Evolutionary conservation across 2,329 filamentous ascomycete genomes (phyloP), one percentile per base, ranked within the genome.

Genomic region (Beauveria sp.): DNA sequence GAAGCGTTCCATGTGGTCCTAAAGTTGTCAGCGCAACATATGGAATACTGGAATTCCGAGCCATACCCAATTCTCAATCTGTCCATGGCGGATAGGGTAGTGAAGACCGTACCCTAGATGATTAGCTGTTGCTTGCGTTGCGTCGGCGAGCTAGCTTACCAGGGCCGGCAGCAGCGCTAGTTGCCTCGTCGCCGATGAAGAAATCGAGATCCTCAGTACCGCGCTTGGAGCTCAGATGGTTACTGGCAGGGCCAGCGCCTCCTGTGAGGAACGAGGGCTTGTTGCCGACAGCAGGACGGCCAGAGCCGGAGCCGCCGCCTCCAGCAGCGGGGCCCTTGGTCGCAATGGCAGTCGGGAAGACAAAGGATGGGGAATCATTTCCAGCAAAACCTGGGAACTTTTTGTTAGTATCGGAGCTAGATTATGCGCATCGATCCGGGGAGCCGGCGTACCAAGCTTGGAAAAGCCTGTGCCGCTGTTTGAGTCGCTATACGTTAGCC

Each of bases 1-100:
- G 80, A 98, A 99, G 65, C 95, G 88, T 77, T 99, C 95, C 95
- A 99, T 99, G 71, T 97, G 91, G 77, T 99, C 95, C 90, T 95
- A 67, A 63, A 60, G 64, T 50, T 64, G 70, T 77, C 65, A 75
- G 72, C 63, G 42, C 5, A n/a, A 3, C 63, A 56, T 40, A 28
- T n/a, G 38, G 20, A 18, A 20, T 60, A 52, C 45, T 42, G 12
- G 30, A 42, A 28, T 22, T 1, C 5, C n/a, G 52, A 60, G 12
- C 65, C 84, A 62, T 80, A 95, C 90, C 95, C 95, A 99, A 74
- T 99, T 98, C 79, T 99, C 95, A 75, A 99, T 91, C 80, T 99
- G 95, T 54, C 95, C 95, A 73, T 99, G 95, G 66, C 95, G 87
- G 70, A 99, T 98, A 62, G 95, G 95, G 76, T 98, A 99, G 78